Percentiles rank a stretch among this genome's conserved stretches.
Evolutionary conservation across 305 asterid species (phyloP).

Genomic region (Fraxinus floribunda): DNA sequence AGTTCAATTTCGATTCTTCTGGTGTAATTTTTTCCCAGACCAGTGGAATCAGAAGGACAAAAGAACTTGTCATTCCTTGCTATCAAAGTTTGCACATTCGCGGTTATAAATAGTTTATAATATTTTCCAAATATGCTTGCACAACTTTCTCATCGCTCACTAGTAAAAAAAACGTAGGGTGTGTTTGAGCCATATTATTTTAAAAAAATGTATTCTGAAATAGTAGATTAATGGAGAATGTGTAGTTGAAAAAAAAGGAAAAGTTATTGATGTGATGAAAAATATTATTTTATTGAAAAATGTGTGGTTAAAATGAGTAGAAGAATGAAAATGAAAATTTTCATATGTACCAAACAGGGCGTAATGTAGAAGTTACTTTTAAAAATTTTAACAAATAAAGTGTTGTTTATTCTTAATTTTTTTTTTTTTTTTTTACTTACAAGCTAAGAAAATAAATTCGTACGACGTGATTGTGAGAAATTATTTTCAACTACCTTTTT

Average conservation of each 20-base stretch:
- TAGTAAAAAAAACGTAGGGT: not conserved
- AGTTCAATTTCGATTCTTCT: not conserved
- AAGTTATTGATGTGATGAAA: too few species aligned
- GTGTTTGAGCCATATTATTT: too few species aligned
- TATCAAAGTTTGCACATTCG: not conserved
- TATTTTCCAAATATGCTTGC: not conserved
- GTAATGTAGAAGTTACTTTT: not conserved
- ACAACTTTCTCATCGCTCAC: not conserved
- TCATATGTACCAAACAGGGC: too few species aligned
- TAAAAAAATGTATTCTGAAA: too few species aligned
- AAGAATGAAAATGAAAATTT: too few species aligned
- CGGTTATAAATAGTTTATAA: too few species aligned
- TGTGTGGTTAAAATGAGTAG: too few species aligned
- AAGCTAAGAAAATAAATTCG: not conserved
- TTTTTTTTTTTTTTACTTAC: not conserved
- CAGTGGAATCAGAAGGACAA: not conserved
- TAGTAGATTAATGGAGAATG: too few species aligned
- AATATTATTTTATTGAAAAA: too few species aligned
- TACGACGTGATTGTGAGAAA: not conserved
- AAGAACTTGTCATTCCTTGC: not conserved
- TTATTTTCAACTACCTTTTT: not conserved
- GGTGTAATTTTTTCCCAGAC: not conserved
- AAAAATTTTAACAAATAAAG: not conserved
- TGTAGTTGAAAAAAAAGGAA: too few species aligned
- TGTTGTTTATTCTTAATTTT: not conserved